Evolutionary conservation across 73 alveolate species (phyloP), one percentile per base, ranked within the genome.

Genomic region (Strombidium stylifer): DNA sequence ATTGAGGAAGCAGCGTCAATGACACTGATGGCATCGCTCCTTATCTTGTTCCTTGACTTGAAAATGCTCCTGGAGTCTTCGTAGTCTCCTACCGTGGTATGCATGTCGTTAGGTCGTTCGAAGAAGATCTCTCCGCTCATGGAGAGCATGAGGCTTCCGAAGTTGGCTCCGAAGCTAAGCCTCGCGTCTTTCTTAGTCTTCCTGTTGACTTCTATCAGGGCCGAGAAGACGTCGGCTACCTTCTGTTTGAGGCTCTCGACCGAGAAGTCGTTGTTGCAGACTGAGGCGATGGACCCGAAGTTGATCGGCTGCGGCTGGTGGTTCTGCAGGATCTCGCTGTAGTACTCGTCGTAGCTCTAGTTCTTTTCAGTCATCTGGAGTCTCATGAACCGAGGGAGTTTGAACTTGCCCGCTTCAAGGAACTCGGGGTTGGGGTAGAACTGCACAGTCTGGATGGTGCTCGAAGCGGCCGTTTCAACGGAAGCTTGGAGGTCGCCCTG

Each of bases 381-480:
- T 19, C 20, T 7, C 18, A 2, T 11, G 36, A 56, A 56, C 7
- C 39, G 44, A 15, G 70, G 70, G 24, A 2, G 16, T 19, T 56
- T 56, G 24, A 56, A 56, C 44, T 32, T 56, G 12, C 70, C 70
- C 2, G 70, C 70, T 56, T 56, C 70, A 34, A 11, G 39, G 39
- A 23, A 56, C 2, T 56, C 70, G n/a, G n/a, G n/a, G n/a, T n/a
- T n/a, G n/a, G n/a, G n/a, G n/a, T n/a, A n/a, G n/a, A n/a, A n/a
- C n/a, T n/a, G n/a, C n/a, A n/a, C n/a, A n/a, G n/a, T n/a, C n/a
- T n/a, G n/a, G n/a, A n/a, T n/a, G n/a, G n/a, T n/a, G n/a, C n/a
- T n/a, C n/a, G n/a, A n/a, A n/a, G n/a, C n/a, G n/a, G n/a, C n/a
- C n/a, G n/a, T n/a, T n/a, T n/a, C n/a, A n/a, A n/a, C n/a, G n/a